Evolutionary conservation across 345 rosid genomes (phyloP), one percentile per base, ranked within the genome.

Genomic region (Limnanthes douglasii): DNA sequence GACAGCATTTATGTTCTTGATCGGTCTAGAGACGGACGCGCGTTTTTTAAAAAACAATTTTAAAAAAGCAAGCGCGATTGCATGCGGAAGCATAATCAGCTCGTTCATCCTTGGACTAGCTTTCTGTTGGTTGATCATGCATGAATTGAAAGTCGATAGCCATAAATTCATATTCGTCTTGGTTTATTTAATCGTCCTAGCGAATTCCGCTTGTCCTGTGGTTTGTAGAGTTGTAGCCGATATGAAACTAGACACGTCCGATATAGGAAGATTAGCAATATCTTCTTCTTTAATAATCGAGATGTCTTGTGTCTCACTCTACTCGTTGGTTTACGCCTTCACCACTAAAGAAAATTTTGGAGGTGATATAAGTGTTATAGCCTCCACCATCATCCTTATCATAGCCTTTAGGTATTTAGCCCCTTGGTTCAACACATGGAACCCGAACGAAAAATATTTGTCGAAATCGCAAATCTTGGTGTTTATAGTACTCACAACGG

Each of bases 1-100:
- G 23, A 53, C 75, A 33, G 47, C 75, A 21, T 73, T 88, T 48
- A 83, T 76, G 80, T 88, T 88, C 65, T 55, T 72, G 50, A 72
- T 83, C 37, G 95, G 92, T 10, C 68, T 83, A 2, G 79, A 84
- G 56, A 51, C 59, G 2, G 97, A 79, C 41, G 37, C 64, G 28
- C 48, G 75, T 37, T 83, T 71, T 43, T 29, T 69, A 8, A 54
- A 35, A 39, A 60, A 75, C 17, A 73, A 70, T 42, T 15, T 83
- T 32, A 63, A 62, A 6, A 50, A 48, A 3, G 68, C 74, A 0
- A 23, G 55, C 32, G 44, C 45, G 2, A 43, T 88, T 21, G 61
- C 93, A 5, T 53, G 34, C 0, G 72, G 77, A 7, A 80, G 78
- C 0, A 31, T 66, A 13, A 0, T 51, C 1, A 19, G 45, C 10